Evolutionary conservation across 208 protist species (phyloP).

Genomic region (Porcisia deanei): DNA sequence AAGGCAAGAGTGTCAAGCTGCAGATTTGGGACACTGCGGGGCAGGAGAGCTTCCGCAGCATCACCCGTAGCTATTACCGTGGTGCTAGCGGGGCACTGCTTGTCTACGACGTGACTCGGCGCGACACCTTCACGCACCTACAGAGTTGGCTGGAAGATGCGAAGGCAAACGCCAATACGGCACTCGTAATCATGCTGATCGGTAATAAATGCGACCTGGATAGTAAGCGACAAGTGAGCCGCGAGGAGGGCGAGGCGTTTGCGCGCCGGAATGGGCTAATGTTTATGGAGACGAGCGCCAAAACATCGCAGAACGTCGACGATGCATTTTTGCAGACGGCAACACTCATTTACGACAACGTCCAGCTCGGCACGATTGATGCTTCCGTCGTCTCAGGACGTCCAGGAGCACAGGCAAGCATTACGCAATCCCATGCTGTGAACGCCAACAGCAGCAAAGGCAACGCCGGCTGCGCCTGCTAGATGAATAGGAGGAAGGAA

Average conservation of each 20-base stretch:
- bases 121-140: slow-evolving; percentile 97
- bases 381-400: slow-evolving; percentile 66
- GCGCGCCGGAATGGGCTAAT: slow-evolving; percentile 95
- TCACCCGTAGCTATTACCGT: slow-evolving; percentile 99
- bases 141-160: slow-evolving; percentile 98
- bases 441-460: slow-evolving; percentile 7
- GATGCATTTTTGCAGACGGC: slow-evolving; percentile 97
- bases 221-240: slow-evolving; percentile 87
- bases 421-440: slow-evolving; percentile 2
- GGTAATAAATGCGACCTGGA: slow-evolving; percentile 99
- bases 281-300: slow-evolving; percentile 99
- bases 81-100: slow-evolving; percentile 98
- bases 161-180: slow-evolving; percentile 93
- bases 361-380: slow-evolving; percentile 94
- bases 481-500: neutral
- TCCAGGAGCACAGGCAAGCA: slow-evolving; percentile 20
- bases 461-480: slow-evolving; percentile 12
- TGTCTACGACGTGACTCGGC: slow-evolving; percentile 98
- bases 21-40: slow-evolving; percentile 99
- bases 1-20: slow-evolving; percentile 97
- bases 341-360: slow-evolving; percentile 95
- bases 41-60: slow-evolving; percentile 98
- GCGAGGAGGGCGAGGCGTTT: slow-evolving; percentile 97
- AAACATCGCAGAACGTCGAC: slow-evolving; percentile 96
- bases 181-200: slow-evolving; percentile 99